Conservation (phyloP, 75 land plant species). For the Selaginella moellendorffii region DNA sequence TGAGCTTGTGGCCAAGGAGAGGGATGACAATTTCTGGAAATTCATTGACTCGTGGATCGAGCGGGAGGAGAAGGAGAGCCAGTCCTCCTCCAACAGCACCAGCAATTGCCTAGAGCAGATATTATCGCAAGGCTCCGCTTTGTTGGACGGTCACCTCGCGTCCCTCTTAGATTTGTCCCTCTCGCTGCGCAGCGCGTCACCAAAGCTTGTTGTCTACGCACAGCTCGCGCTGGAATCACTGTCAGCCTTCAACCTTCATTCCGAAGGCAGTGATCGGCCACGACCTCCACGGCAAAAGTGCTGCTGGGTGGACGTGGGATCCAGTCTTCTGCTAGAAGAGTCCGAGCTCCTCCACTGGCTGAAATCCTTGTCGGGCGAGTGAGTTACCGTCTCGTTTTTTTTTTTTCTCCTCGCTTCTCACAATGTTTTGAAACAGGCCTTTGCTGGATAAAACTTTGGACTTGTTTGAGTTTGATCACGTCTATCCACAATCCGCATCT, state of each 20-base stretch:
- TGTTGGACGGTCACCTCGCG: constrained; percentile 48
- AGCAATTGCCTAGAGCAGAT: constrained; percentile 54
- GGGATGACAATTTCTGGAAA: constrained; percentile 58
- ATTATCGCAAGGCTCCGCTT: constrained; percentile 35
- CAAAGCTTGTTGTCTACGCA: constrained; percentile 68
- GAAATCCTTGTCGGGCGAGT: constrained; percentile 9
- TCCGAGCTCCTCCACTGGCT: constrained; percentile 45
- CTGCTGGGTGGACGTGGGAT: constrained; percentile 92
- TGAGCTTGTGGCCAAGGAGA: constrained; percentile 67
- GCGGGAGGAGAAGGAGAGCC: constrained; percentile 10
- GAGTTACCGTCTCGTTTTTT: not conserved
- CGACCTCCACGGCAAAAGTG: constrained; percentile 40
- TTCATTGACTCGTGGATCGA: constrained; percentile 58
- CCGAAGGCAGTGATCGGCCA: constrained; percentile 33
- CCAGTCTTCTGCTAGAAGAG: constrained; percentile 41
- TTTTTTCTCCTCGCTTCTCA: not conserved
- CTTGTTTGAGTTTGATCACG: constrained; percentile 87
- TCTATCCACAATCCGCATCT: constrained; percentile 37
- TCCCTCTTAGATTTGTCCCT: constrained; percentile 74
- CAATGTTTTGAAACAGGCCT: not conserved
- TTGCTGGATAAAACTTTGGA: constrained; percentile 41
- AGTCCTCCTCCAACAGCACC: constrained; percentile 25
- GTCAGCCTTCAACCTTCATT: constrained; percentile 10
- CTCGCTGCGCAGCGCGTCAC: constrained; percentile 67
- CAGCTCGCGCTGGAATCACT: constrained; percentile 79